A percentile compares a stretch with the other conserved stretches of the same genome.
Evolutionary conservation across 345 rosid genomes (phyloP).

Genomic region (Draba incana): DNA sequence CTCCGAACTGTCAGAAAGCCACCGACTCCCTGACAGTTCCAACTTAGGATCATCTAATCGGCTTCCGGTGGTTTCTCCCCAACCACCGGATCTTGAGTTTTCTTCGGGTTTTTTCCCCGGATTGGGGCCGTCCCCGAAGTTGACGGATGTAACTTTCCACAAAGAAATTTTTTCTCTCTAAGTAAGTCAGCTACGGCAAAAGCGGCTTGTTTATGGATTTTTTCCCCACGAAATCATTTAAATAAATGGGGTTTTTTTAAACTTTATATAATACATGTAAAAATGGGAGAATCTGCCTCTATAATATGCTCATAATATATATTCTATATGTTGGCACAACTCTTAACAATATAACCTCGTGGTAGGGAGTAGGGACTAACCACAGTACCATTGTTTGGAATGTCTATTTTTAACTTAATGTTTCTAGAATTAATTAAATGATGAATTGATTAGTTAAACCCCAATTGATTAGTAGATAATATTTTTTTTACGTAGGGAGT

Average conservation of each 20-base stretch:
- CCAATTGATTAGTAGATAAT: neutral
- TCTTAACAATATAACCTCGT: conserved; percentile 32
- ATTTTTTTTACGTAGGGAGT: no score
- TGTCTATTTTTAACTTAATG: conserved; percentile 20
- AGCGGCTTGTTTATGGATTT: no score
- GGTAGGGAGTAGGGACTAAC: conserved; percentile 46
- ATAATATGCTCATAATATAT: conserved; percentile 37
- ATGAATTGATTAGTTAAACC: conserved; percentile 6
- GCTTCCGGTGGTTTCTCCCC: no score
- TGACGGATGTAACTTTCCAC: no score
- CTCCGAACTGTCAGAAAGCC: no score
- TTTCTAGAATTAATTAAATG: conserved; percentile 17
- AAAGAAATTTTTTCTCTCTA: no score
- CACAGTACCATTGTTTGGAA: conserved; percentile 33
- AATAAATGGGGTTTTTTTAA: neutral
- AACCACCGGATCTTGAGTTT: no score
- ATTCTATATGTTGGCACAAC: conserved; percentile 46
- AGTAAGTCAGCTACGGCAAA: no score
- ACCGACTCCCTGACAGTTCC: no score
- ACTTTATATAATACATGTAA: neutral
- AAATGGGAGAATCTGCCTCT: conserved; percentile 27
- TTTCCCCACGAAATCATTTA: neutral
- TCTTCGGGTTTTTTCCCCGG: no score
- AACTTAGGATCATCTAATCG: no score
- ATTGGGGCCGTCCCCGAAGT: no score